Conservation (phyloP, 805 yeast genomes). For the Ogataea corticis region DNA sequence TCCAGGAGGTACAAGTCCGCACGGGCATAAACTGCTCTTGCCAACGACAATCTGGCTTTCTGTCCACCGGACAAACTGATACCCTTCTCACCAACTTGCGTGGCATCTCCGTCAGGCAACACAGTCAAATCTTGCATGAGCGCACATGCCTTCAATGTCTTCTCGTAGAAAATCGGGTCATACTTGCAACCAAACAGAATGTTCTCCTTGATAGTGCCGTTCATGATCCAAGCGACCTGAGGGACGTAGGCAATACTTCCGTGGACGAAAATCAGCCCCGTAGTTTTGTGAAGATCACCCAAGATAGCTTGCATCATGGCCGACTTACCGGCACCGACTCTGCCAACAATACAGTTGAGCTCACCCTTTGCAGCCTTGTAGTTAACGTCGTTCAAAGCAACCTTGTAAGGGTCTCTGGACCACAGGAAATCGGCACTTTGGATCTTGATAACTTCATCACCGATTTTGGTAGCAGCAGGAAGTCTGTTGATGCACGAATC, state of each 20-base stretch:
- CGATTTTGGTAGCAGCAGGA: slow-evolving; percentile 48
- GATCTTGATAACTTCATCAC: slow-evolving; percentile 67
- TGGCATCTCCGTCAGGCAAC: slow-evolving; percentile 81
- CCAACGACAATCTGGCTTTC: slow-evolving; percentile 88
- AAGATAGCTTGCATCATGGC: slow-evolving; percentile 75
- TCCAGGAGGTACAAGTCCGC: slow-evolving; percentile 87
- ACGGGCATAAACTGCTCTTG: slow-evolving; percentile 91
- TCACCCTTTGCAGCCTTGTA: slow-evolving; percentile 72
- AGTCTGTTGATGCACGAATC: slow-evolving; percentile 56
- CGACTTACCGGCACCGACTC: slow-evolving; percentile 89
- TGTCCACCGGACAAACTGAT: slow-evolving; percentile 95
- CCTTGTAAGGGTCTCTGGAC: slow-evolving; percentile 72
- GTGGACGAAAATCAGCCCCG: slow-evolving; percentile 68
- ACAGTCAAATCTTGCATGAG: slow-evolving; percentile 70
- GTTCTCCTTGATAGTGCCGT: slow-evolving; percentile 85
- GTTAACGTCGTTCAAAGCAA: slow-evolving; percentile 63
- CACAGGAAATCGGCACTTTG: slow-evolving; percentile 73
- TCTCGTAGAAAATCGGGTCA: slow-evolving; percentile 76
- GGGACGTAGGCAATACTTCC: slow-evolving; percentile 89
- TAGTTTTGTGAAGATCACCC: slow-evolving; percentile 78
- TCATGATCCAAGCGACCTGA: slow-evolving; percentile 94
- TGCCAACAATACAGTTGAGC: slow-evolving; percentile 82
- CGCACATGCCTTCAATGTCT: slow-evolving; percentile 85
- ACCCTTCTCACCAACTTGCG: slow-evolving; percentile 95
- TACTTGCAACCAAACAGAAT: slow-evolving; percentile 81